Evolutionary conservation across 345 rosid species (phyloP), one percentile per base, ranked within the genome.

Genomic region (Syzygium aqueum): DNA sequence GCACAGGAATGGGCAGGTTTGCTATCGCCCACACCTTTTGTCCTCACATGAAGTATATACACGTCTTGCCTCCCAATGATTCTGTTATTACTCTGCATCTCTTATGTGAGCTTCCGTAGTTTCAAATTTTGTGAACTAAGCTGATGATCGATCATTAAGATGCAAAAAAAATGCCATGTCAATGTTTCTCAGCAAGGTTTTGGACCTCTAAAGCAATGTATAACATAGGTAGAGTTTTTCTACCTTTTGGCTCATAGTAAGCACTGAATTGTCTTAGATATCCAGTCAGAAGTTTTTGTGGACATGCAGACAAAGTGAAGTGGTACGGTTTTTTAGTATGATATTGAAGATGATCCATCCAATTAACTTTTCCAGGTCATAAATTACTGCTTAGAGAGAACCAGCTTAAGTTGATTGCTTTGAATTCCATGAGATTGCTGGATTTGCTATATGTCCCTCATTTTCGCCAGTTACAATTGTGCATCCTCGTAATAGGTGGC

Each of bases 1-100:
- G 96, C 96, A 88, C 99, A 97, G 89, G 99, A 96, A 91, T 97
- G 99, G 99, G 99, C 99, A 91, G 99, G 99, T 95, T 86, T 86
- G 86, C 46, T 73, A 17, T 37, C 37, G 19, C 25, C 49, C 49
- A 19, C 23, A 73, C 80, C 8, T 73, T 37, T 19, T 73, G 25
- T 73, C 80, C 80, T 37, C 2, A 0, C 2, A 17, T 17, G 80
- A 7, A 19, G 14, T 43, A 49, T 43, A 49, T 23, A 57, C 17
- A 40, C 25, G 25, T 23, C 67, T 12, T 85, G 86, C 43, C 77
- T 51, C 7, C 27, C 53, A 85, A 3, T 85, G 83, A 73, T 33
- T 67, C 78, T 73, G 27, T 37, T 15, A 46, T 61, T 27, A 21
- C 50, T n/a, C 51, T 9, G 80, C 77, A 51, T 86, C 19, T 40